Base-by-base conservation (phyloP, 1,284 basidiomycete genomes). In the Pseudozyma tsukubaensis region DNA sequence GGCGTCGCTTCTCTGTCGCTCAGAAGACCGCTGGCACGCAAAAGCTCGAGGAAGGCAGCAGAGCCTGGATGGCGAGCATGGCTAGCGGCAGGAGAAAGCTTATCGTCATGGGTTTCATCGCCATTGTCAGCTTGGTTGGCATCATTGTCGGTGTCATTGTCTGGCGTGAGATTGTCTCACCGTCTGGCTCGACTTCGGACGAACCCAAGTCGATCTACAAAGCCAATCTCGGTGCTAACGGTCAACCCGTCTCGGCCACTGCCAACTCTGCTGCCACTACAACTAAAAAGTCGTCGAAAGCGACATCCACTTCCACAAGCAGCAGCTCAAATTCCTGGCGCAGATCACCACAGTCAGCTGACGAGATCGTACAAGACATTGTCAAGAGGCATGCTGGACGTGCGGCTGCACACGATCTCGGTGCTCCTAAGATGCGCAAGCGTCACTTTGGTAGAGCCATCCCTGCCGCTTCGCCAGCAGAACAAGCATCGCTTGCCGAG, bases 141-240 rank as follows among this genome's bases (percentile, higher is more conserved):
- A 50, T 69, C 48, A 78, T 81, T 36, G 76, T 76, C 21, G 76
- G 73, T 18, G 63, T 80, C 47, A 76, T 81, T 12, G 68, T 79
- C 18, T 81, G 79, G 79, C 57, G 79, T n/a, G 79, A 78, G 67
- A 64, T 67, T 13, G 63, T 71, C 14, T 40, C 52, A 10, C 72
- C 72, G 0, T 71, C 67, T 1, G 68, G 63, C 14, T 60, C 56
- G 4, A 32, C 18, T 18, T 63, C 67, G 14, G 59, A 60, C 42
- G 58, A 63, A 47, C 72, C 72, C 10, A 18, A 47, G 1, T 53
- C 56, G 16, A 48, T 67, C 34, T 67, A 75, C 58, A 66, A 75
- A 35, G 72, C 63, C n/a, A 75, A 75, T 29, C 57, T 75, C n/a
- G 64, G 68, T 36, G 59, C 61, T 3, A 52, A 57, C 29, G 50